Evolutionary conservation across 148 eudicot genomes (phyloP).

Genomic region (Cornus kousa): DNA sequence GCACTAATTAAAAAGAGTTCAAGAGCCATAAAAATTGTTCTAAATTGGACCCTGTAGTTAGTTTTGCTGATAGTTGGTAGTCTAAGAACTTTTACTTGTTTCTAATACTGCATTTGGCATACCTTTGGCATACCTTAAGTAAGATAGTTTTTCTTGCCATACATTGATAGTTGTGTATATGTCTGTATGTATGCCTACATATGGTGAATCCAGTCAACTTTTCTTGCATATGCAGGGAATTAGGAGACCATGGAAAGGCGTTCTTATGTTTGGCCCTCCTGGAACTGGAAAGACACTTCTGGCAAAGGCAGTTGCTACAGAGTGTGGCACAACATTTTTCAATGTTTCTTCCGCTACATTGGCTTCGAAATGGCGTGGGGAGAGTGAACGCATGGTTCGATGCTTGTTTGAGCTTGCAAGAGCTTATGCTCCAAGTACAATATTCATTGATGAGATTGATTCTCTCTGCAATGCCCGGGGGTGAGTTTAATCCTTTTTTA

Average conservation of each 20-base stretch:
- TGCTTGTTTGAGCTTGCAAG: conserved; percentile 94
- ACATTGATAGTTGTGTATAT: background rate
- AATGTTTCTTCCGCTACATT: conserved; percentile 97
- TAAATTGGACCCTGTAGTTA: background rate
- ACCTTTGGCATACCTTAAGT: background rate
- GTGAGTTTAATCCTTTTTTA: conserved; percentile 34
- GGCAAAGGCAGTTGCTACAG: conserved; percentile 99
- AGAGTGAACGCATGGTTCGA: conserved; percentile 98
- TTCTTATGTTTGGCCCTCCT: conserved; percentile 99
- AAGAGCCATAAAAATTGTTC: background rate
- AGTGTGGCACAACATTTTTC: conserved; percentile 96
- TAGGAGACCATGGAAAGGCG: conserved; percentile 98
- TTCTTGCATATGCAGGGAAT: conserved; percentile 60
- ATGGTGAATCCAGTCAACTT: background rate
- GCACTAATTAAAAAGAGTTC: background rate
- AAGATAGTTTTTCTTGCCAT: background rate
- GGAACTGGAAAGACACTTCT: conserved; percentile 98
- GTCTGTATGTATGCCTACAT: background rate
- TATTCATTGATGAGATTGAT: conserved; percentile 97
- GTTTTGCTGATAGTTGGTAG: background rate
- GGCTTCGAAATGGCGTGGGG: conserved; percentile 99
- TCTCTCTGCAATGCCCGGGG: conserved; percentile 97
- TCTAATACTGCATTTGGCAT: conserved; percentile 4
- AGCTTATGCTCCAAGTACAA: conserved; percentile 97
- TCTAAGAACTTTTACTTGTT: background rate